These are phyloP conservation scores for Sordariomycetes sp. DNA, from an alignment of 2,329 filamentous ascomycete species.

Conservation along the genomic window DNA sequence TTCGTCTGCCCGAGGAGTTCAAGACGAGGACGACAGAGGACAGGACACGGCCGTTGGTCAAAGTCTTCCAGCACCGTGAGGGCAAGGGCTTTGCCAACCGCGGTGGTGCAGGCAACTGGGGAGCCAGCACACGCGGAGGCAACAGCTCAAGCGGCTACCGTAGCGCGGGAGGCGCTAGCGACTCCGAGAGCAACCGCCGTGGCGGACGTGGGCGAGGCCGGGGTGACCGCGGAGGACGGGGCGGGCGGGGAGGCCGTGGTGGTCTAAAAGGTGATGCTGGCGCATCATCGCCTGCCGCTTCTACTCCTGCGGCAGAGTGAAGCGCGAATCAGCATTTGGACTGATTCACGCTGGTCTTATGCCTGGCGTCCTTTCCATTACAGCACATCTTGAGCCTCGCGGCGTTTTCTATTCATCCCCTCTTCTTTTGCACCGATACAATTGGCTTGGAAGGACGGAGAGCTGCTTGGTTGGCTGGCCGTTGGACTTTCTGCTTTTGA, in stretches of 20 bases:
- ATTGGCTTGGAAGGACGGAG: background rate
- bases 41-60: slow-evolving; percentile 70
- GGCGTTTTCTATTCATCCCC: slow-evolving; percentile 2
- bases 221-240: slow-evolving; percentile 46
- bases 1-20: slow-evolving; percentile 63
- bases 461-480: background rate
- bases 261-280: slow-evolving; percentile 51
- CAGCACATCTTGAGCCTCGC: slow-evolving; percentile 2
- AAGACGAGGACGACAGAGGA: slow-evolving; percentile 66
- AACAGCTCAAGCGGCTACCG: slow-evolving; percentile 65
- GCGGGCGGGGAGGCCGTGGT: slow-evolving; percentile 45
- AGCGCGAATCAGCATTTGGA: slow-evolving; percentile 1
- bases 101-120: slow-evolving; percentile 59
- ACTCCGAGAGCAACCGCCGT: slow-evolving; percentile 49
- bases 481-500: background rate
- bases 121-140: slow-evolving; percentile 54
- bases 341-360: no score
- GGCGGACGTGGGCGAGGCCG: slow-evolving; percentile 49
- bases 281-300: slow-evolving; percentile 43
- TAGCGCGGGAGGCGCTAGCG: slow-evolving; percentile 70
- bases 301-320: slow-evolving; percentile 34
- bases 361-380: background rate
- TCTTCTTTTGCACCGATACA: background rate
- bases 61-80: slow-evolving; percentile 68
- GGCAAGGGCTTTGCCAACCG: slow-evolving; percentile 46